Evolutionary conservation across 1,284 basidiomycete genomes (phyloP).

Genomic region (Meira nashicola): DNA sequence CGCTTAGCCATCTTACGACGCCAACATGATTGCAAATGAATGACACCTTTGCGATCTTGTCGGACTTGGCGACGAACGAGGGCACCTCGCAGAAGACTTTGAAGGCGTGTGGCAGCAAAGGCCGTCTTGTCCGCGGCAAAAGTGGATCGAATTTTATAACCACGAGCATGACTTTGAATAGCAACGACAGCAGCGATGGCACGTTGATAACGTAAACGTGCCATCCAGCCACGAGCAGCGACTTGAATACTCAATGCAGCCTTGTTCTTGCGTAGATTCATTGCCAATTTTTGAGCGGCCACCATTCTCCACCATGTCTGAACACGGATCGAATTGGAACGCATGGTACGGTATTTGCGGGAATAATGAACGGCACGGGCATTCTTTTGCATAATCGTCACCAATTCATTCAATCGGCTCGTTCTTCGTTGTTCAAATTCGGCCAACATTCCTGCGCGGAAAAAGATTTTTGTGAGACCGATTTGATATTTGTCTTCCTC

Average conservation of each 20-base stretch:
- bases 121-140: slow-evolving; percentile 64
- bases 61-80: slow-evolving; percentile 65
- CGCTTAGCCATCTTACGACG: slow-evolving; percentile 82
- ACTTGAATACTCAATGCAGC: slow-evolving; percentile 76
- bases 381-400: slow-evolving; percentile 96
- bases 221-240: slow-evolving; percentile 67
- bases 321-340: slow-evolving; percentile 71
- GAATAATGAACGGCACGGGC: slow-evolving; percentile 78
- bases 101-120: slow-evolving; percentile 70
- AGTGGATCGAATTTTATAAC: slow-evolving; percentile 67
- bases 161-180: slow-evolving; percentile 79
- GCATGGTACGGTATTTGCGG: slow-evolving; percentile 71
- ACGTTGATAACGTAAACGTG: slow-evolving; percentile 67
- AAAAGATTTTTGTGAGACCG: slow-evolving; percentile 97
- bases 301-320: slow-evolving; percentile 92
- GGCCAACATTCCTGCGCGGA: slow-evolving; percentile 98
- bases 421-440: slow-evolving; percentile 85
- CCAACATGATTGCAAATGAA: slow-evolving; percentile 85
- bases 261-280: slow-evolving; percentile 67
- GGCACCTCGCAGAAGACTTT: slow-evolving; percentile 79
- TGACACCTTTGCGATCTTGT: slow-evolving; percentile 67
- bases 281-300: slow-evolving; percentile 68
- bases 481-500: slow-evolving; percentile 95
- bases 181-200: slow-evolving; percentile 65
- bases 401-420: slow-evolving; percentile 78